Base-by-base conservation (phyloP, 2,329 filamentous ascomycete genomes). In the Alternaria arbusti region DNA sequence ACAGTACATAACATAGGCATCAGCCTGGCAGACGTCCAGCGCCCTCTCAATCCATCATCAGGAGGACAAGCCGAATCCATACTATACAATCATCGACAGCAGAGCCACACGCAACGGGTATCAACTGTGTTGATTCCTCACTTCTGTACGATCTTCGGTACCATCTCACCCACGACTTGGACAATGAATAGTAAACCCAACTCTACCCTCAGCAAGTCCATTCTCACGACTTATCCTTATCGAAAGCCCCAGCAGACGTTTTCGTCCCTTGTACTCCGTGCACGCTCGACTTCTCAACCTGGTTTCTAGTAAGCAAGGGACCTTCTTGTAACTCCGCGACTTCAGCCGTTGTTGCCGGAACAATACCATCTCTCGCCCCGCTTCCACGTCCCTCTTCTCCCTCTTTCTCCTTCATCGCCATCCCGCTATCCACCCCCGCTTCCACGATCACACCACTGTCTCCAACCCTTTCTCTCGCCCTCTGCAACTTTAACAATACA, bases 401-500 rank as follows among this genome's bases (percentile, higher is more conserved):
- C 9, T 50, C 36, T 40, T 17, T 40, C 9, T 40, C 15, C 17
- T 40, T 3, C 36, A 40, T 17, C 36, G 9, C 36, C 15, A 40
- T 40, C 9, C 1, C 20, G 17, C 20, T 6, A 20, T 25, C 20
- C 1, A 8, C 28, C 7, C 28, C 49, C 12, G n/a, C 45, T 10
- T 15, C 23, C 1, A 13, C n/a, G 36, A 17, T 6, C 17, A 5
- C 1, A 2, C 32, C 12, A 12, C 8, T 15, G 1, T 12, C 23
- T 1, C 44, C 60, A 7, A 17, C 7, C 7, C 9, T 25, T 4
- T 44, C 26, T 3, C 25, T 28, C 12, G 57, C 61, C 45, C 43
- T 55, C 44, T 55, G 69, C 23, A 71, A 45, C 43, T 66, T 66
- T 28, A 57, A 72, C 2, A 67, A 36, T 2, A 72, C 46, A 36